Base-by-base conservation (phyloP, 1,284 basidiomycete species). In the Mycena citricolor region DNA sequence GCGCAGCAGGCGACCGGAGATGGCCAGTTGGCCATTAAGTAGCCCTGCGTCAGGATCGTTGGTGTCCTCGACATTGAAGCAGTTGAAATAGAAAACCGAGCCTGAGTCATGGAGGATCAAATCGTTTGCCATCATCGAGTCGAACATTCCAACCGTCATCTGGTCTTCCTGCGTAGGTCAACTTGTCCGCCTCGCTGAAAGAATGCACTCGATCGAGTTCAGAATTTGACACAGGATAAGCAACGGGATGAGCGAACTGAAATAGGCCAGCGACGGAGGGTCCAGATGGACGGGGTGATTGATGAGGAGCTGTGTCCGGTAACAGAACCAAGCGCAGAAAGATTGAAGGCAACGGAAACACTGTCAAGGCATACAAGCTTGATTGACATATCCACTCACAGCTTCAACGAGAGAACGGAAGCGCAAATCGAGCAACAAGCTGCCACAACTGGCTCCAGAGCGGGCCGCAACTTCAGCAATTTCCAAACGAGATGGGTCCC, bases 391-490 rank as follows among this genome's bases (percentile, higher is more conserved):
- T 32, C 21, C 26, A 38, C 51, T 44, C 61, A 47, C 54, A 87
- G 42, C 71, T 51, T 75, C 77, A 40, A 91, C 83, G 8, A 91
- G 74, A 52, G 86, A 84, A 19, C 83, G 75, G 67, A 91, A 91
- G 49, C 87, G 76, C 40, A 91, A 66, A 65, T 91, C 89, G 46
- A 91, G 75, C 66, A 90, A 90, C 32, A 91, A 68, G 49, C 83
- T 86, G 19, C 88, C 89, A 53, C 86, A 90, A 57, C 87, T 90
- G 2, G 86, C 82, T 4, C 88, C 88, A 30, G 83, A 87, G 38
- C 88, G 74, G 10, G 86, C 86, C 52, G 85, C 86, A 65, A 90
- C 83, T 64, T 91, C 88, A 35, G 87, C 89, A 47, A 91, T 90
- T 61, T 91, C 88, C 13, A 91, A 73, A 55, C 78, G 77, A 6